phyloP scores from a whole-genome alignment of 2,329 filamentous ascomycete species.

The Penicillium sp. region DNA sequence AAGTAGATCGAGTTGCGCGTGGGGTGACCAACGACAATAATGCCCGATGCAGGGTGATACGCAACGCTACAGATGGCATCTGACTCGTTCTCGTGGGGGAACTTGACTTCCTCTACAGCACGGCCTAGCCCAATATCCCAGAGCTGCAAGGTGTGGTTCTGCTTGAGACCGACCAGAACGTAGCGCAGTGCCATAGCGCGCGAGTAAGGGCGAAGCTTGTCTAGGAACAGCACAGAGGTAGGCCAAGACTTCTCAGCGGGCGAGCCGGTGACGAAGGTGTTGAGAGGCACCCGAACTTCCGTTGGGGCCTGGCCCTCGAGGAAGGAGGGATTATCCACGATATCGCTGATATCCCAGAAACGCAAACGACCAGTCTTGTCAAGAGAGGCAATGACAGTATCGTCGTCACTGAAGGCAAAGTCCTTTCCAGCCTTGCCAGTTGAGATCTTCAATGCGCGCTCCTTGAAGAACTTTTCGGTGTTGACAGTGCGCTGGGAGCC shows the following conservation, averaged over 20 bases:
- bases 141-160: constrained; percentile 96
- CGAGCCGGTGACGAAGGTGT: constrained; percentile 83
- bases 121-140: constrained; percentile 97
- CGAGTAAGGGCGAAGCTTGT: constrained; percentile 91
- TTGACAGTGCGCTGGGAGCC: constrained; percentile 67
- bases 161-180: constrained; percentile 96
- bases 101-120: constrained; percentile 93
- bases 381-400: constrained; percentile 88
- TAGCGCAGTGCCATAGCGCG: constrained; percentile 90
- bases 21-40: constrained; percentile 92
- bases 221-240: constrained; percentile 91
- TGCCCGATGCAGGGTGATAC: constrained; percentile 89
- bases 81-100: constrained; percentile 93
- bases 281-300: constrained; percentile 82
- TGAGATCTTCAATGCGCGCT: constrained; percentile 89
- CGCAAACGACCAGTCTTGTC: constrained; percentile 96
- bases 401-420: constrained; percentile 96
- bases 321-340: constrained; percentile 59
- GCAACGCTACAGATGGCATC: constrained; percentile 97
- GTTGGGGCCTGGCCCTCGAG: constrained; percentile 55
- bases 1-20: constrained; percentile 98
- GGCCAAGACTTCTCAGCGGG: constrained; percentile 94
- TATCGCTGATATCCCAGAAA: constrained; percentile 93
- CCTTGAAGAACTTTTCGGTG: constrained; percentile 81
- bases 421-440: constrained; percentile 98